Conservation (phyloP, 2,329 filamentous ascomycete genomes). For the Pleomassaria siparia region DNA sequence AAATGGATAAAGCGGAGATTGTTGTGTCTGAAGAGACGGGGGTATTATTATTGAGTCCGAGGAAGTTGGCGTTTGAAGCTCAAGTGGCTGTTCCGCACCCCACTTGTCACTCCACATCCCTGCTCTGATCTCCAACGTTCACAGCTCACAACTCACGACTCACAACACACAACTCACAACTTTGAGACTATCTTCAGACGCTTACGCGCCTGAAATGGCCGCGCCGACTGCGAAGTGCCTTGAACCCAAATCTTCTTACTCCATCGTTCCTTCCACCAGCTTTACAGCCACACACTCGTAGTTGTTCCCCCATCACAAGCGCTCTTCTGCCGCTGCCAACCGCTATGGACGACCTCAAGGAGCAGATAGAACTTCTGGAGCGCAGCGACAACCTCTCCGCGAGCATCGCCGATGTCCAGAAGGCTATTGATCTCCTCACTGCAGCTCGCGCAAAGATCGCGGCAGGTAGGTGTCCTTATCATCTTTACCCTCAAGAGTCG, state of each 20-base stretch:
- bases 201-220: conserved; percentile 25
- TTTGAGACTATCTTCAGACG: conserved; percentile 14
- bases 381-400: conserved; percentile 69
- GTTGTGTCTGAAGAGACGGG: no score
- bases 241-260: conserved; percentile 11
- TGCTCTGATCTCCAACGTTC: conserved; percentile 14
- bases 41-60: background rate
- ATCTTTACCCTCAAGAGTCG: conserved; percentile 12
- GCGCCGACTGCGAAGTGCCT: conserved; percentile 16
- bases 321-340: conserved; percentile 10
- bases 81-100: conserved; percentile 15
- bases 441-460: conserved; percentile 73
- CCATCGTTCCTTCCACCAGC: background rate
- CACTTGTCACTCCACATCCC: conserved; percentile 13
- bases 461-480: conserved; percentile 48
- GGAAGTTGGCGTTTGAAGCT: background rate
- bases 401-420: conserved; percentile 77
- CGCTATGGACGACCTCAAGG: conserved; percentile 66
- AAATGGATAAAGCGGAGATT: no score
- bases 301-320: conserved; percentile 4
- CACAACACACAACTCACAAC: no score
- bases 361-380: conserved; percentile 72
- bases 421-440: conserved; percentile 75
- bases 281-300: conserved; percentile 9
- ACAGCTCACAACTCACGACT: background rate